These are phyloP conservation scores for Handroanthus guayacan DNA, from an alignment of 257 asterid genomes.

Conservation along the genomic window DNA sequence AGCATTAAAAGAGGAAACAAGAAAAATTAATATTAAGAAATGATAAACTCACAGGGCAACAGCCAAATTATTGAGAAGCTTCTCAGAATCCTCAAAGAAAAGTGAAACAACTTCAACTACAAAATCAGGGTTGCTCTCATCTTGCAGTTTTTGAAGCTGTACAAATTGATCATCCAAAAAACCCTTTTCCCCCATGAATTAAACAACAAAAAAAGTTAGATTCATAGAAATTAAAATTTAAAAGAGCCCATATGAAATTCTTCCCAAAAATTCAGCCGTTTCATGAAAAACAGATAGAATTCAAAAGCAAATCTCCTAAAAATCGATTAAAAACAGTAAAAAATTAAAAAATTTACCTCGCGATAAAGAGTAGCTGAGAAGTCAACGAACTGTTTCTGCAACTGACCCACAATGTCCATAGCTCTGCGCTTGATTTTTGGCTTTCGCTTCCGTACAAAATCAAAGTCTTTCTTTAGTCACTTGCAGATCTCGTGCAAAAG, in stretches of 20 bases:
- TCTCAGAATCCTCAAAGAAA: conserved; percentile 80
- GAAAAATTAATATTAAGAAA: not conserved
- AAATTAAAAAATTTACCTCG: conserved; percentile 31
- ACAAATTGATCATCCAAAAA: conserved; percentile 70
- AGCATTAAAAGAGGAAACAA: not conserved
- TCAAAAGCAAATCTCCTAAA: conserved; percentile 16
- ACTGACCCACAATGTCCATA: conserved; percentile 46
- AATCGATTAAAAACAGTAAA: conserved; percentile 17
- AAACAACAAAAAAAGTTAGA: conserved; percentile 9
- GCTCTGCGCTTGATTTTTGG: conserved; percentile 5
- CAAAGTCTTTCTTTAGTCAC: conserved; percentile 32
- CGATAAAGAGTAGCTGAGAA: conserved; percentile 45
- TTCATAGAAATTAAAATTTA: not conserved
- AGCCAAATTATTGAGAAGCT: conserved; percentile 62
- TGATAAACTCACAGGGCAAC: conserved; percentile 60
- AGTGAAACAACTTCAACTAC: conserved; percentile 74
- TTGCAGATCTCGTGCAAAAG: conserved; percentile 34
- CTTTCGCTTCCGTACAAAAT: conserved; percentile 13
- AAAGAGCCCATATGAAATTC: conserved; percentile 8
- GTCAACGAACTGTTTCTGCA: conserved; percentile 52
- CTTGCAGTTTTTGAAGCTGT: conserved; percentile 76
- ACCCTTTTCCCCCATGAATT: conserved; percentile 41
- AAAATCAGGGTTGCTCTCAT: conserved; percentile 78
- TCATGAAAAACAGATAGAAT: not conserved
- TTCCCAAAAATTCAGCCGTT: not conserved